Conservation (phyloP, 2,329 filamentous ascomycete genomes). For the Pleomassaria siparia region DNA sequence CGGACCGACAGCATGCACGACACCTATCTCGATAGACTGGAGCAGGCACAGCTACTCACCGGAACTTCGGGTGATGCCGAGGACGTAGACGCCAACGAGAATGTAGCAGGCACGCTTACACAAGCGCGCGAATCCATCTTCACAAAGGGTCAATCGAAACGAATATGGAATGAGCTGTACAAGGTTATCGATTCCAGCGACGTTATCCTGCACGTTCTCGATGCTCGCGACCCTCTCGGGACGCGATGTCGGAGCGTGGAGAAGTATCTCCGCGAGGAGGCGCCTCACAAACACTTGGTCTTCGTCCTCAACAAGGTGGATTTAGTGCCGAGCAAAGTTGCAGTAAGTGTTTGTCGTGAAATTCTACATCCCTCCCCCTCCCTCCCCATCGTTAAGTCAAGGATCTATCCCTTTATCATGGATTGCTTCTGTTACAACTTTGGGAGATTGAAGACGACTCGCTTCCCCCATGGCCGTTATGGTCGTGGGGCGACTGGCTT, state of each 20-base stretch:
- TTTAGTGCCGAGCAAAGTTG: slow-evolving; percentile 86
- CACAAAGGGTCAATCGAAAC: slow-evolving; percentile 89
- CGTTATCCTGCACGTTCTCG: slow-evolving; percentile 91
- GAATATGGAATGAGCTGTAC: slow-evolving; percentile 82
- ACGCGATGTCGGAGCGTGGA: slow-evolving; percentile 82
- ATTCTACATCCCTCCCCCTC: slow-evolving; percentile 54
- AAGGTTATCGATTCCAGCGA: slow-evolving; percentile 96
- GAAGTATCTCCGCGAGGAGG: slow-evolving; percentile 90
- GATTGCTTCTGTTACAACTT: slow-evolving; percentile 96
- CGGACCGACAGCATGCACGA: slow-evolving; percentile 80
- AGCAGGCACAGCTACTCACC: slow-evolving; percentile 75
- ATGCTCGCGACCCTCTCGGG: slow-evolving; percentile 67
- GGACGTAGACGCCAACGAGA: slow-evolving; percentile 45
- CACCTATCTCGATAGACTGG: slow-evolving; percentile 75
- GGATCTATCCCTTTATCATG: slow-evolving; percentile 72
- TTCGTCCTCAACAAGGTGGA: slow-evolving; percentile 92
- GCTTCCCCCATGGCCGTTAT: slow-evolving; percentile 63
- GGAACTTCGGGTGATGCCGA: slow-evolving; percentile 64
- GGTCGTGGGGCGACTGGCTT: slow-evolving; percentile 68
- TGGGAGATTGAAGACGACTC: slow-evolving; percentile 89
- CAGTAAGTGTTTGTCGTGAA: slow-evolving; percentile 68
- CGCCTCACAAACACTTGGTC: slow-evolving; percentile 92
- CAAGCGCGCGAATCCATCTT: slow-evolving; percentile 71
- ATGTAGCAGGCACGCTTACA: slow-evolving; percentile 44
- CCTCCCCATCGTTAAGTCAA: slow-evolving; percentile 86